phyloP scores from a whole-genome alignment of 257 asterid genomes.

The Osmanthus fragrans region DNA sequence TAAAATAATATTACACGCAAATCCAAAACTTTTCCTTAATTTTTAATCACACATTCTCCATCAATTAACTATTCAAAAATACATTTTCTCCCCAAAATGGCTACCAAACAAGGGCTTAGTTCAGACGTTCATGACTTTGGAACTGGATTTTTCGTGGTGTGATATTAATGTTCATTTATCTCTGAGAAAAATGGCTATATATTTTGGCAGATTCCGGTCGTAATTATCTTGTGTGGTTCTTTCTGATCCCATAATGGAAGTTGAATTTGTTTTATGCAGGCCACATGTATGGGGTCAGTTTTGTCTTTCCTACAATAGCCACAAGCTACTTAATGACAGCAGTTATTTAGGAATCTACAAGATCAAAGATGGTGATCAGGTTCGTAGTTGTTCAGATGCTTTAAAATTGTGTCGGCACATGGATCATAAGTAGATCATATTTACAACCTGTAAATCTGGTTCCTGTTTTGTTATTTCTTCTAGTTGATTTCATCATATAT shows the following conservation, averaged over 20 bases:
- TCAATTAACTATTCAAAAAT: too few relatives aligned
- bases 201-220: neutral
- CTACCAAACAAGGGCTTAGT: too few relatives aligned
- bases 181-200: constrained; percentile 4
- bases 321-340: constrained; percentile 51
- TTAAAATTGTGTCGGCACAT: neutral
- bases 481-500: neutral
- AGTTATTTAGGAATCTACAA: constrained; percentile 55
- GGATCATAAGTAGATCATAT: neutral
- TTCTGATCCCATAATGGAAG: constrained; percentile 9
- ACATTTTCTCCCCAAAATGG: too few relatives aligned
- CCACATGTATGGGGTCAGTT: constrained; percentile 85
- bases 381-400: constrained; percentile 28
- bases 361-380: constrained; percentile 86
- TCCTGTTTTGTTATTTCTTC: neutral
- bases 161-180: neutral
- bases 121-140: neutral
- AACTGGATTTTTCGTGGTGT: neutral
- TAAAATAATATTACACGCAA: too few relatives aligned
- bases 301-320: constrained; percentile 70
- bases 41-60: too few relatives aligned
- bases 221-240: constrained; percentile 15
- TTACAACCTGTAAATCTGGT: neutral
- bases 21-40: too few relatives aligned
- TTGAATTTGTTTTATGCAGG: constrained; percentile 42